Percentiles rank a stretch among this genome's conserved stretches.
Evolutionary conservation across 2,329 filamentous ascomycete genomes (phyloP).

Genomic region (Basipetospora chlamydospora): DNA sequence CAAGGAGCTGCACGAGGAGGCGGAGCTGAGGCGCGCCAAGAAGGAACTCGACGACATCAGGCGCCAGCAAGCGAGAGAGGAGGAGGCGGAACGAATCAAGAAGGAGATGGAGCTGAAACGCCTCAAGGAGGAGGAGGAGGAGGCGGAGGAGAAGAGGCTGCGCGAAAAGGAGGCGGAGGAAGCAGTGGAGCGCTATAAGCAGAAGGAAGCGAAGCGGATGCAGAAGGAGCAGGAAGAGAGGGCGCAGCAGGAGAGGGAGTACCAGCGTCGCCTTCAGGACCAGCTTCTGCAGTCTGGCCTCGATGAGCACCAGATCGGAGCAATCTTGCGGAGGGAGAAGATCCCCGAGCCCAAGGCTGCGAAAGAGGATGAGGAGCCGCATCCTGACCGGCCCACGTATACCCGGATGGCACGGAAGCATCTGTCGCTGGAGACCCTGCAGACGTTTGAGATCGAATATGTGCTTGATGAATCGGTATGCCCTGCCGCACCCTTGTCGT

Average conservation of each 20-base stretch:
- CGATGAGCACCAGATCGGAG: slow-evolving; percentile 41
- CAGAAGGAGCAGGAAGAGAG: slow-evolving; percentile 31
- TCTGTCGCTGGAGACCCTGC: slow-evolving; percentile 46
- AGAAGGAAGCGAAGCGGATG: slow-evolving; percentile 30
- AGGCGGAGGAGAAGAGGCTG: slow-evolving; percentile 26
- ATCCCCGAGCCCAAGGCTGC: slow-evolving; percentile 18
- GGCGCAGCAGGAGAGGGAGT: slow-evolving; percentile 36
- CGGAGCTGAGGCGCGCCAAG: slow-evolving; percentile 34
- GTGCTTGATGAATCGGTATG: slow-evolving; percentile 38
- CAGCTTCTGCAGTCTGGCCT: slow-evolving; percentile 44
- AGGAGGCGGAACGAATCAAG: slow-evolving; percentile 35
- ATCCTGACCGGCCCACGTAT: slow-evolving; percentile 33
- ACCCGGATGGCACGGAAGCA: slow-evolving; percentile 49
- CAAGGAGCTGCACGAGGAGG: slow-evolving; percentile 28
- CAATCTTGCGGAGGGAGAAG: slow-evolving; percentile 43
- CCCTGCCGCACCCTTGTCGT: no score
- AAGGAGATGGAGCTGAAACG: slow-evolving; percentile 35
- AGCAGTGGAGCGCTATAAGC: slow-evolving; percentile 37
- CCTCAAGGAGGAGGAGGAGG: slow-evolving; percentile 29
- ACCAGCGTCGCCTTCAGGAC: slow-evolving; percentile 39
- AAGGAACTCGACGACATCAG: slow-evolving; percentile 32
- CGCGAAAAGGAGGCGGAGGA: slow-evolving; percentile 32
- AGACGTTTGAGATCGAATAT: slow-evolving; percentile 40
- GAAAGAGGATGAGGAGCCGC: slow-evolving; percentile 7
- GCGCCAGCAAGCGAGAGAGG: slow-evolving; percentile 28